Base-by-base conservation (phyloP, 106 monocot genomes). In the Dendrobium catenatum region DNA sequence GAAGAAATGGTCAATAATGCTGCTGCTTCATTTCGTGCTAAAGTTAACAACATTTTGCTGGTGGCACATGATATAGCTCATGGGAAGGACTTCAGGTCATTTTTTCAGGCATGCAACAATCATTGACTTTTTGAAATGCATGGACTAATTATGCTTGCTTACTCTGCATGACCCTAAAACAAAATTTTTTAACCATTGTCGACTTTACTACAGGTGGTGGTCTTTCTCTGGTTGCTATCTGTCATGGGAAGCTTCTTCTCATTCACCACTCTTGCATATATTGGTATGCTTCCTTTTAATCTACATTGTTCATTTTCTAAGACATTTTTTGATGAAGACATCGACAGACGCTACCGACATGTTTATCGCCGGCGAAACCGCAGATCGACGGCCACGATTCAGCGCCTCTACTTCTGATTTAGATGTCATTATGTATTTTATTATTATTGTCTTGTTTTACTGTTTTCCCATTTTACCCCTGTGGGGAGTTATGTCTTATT, bases 1-100 rank as follows among this genome's bases (percentile, higher is more conserved):
- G 98, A 99, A 82, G 98, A 99, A 87, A 99, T 99, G 95, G 98
- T 99, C 48, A 93, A 91, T 85, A 91, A 81, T 82, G 85, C 91
- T n/a, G 98, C 98, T 31, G 90, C 98, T 72, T 93, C 91, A 43
- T 87, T 99, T 78, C 98, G 98, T 86, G 95, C 87, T 43, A 93
- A 86, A 86, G 72, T 99, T 58, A 99, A 99, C 80, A 88, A 87
- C 77, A 89, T 95, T 85, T 80, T 99, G 29, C 85, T 99, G 56
- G 89, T 99, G 85, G 98, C 98, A 58, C 98, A 99, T 88, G 95
- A 99, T 80, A 95, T 99, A 61, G 93, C 98, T 46, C 85, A 90
- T 83, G 95, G 94, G 55, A 98, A 95, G 77, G 98, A 94, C 72
- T 93, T 98, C 77, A 88, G 78, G 82, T 84, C 95, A 76, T 93